Percentiles rank a stretch among this genome's conserved stretches.
Conservation (phyloP, 164 flowering plant species). For the Hamamelis virginiana region DNA sequence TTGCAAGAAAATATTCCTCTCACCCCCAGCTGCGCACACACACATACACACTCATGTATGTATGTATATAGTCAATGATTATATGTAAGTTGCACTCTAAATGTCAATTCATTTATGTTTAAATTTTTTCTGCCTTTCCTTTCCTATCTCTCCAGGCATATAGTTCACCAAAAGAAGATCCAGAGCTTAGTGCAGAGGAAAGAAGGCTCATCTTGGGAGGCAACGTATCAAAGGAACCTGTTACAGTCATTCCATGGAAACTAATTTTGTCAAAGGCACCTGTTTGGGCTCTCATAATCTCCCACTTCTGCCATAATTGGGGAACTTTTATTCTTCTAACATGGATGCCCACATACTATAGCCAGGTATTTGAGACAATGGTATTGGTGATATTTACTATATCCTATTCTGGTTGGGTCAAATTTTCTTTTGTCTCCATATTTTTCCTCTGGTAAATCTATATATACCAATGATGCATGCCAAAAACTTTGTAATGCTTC, state of each 20-base stretch:
- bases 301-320: conserved; percentile 99
- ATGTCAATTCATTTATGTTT: conserved; percentile 4
- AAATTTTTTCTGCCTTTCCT: not conserved
- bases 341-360: conserved; percentile 99
- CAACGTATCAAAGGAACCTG: conserved; percentile 73
- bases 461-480: too few relatives aligned
- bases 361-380: conserved; percentile 59
- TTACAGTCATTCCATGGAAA: conserved; percentile 87
- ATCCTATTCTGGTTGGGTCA: not conserved
- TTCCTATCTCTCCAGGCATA: conserved; percentile 54
- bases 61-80: too few relatives aligned
- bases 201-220: conserved; percentile 68
- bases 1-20: too few relatives aligned
- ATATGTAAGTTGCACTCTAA: not conserved
- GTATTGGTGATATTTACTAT: not conserved
- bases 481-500: too few relatives aligned
- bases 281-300: conserved; percentile 96
- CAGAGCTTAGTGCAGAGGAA: conserved; percentile 60
- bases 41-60: too few relatives aligned
- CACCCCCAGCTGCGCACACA: too few relatives aligned
- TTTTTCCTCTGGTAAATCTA: not conserved
- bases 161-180: conserved; percentile 89
- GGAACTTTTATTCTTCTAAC: conserved; percentile 97
- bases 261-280: conserved; percentile 86
- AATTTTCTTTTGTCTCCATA: not conserved